Base-by-base conservation (phyloP, 306 rosid genomes). In the Datisca glomerata region DNA sequence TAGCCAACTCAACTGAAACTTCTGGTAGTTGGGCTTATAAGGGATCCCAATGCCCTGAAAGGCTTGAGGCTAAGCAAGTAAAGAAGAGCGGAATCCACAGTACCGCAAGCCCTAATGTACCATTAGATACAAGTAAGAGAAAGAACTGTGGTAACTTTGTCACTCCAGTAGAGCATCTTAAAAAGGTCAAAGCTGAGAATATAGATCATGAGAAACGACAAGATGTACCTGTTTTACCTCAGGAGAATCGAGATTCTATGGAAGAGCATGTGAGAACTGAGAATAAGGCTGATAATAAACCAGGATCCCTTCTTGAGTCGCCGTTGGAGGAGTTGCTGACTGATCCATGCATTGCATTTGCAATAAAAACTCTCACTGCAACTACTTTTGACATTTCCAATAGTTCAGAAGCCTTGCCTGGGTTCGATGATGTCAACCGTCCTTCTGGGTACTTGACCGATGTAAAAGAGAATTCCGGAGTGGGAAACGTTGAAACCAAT, bases 301-400 rank as follows among this genome's bases (percentile, higher is more conserved):
- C 60, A 47, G 80, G 56, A 57, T 45, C 58, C 51, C 12, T 41
- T 23, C 40, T 18, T 6, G 80, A 70, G 37, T 49, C 63, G 21
- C 86, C 84, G 18, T 56, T 78, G 12, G 56, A 50, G 24, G 86
- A 84, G 53, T 50, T 89, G 5, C 57, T 85, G 60, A 52, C 73
- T 6, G 98, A 89, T 41, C 98, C 98, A 12, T 89, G 93, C 57
- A 84, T 89, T 24, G 95, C 93, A 25, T 89, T 89, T 66, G 95
- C 98, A 10, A 56, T 84, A 55, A 78, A 84, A 60, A 78, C 81
- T 51, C 86, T 89, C 50, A 75, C 86, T 3, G 92, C 76, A 42
- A 43, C 14, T 47, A 52, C 70, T 21, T 56, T 71, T 28, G 87
- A 70, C 3, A 34, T 49, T 36, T 36, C 67, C 23, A 67, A 56